Evolutionary conservation across 2,329 filamentous ascomycete species (phyloP).

Genomic region (Fusarium compactum): DNA sequence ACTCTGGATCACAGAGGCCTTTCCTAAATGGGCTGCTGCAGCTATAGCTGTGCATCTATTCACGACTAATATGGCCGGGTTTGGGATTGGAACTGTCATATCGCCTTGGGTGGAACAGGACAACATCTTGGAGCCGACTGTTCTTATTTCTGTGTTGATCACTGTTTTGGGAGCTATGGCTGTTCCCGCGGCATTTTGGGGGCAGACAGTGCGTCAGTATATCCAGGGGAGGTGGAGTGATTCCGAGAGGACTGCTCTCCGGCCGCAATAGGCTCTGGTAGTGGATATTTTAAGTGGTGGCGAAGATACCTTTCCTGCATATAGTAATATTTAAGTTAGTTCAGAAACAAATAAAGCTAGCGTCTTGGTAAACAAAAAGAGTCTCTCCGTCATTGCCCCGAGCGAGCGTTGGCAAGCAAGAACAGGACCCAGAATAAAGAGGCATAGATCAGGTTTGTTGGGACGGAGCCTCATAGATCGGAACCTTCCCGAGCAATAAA

Average conservation of each 20-base stretch:
- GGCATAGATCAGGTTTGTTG: too few species aligned
- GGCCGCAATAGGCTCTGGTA: constrained; percentile 23
- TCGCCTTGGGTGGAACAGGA: background rate
- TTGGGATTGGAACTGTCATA: constrained; percentile 24
- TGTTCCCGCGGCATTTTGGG: constrained; percentile 39
- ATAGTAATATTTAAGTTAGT: background rate
- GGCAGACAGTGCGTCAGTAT: constrained; percentile 31
- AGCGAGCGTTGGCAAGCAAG: background rate
- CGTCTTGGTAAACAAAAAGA: background rate
- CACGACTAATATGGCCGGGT: constrained; percentile 21
- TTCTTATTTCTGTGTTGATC: constrained; percentile 18
- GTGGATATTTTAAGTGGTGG: background rate
- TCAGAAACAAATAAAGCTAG: background rate
- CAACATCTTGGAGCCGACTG: constrained; percentile 16
- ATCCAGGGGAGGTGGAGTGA: constrained; percentile 40
- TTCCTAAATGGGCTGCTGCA: constrained; percentile 29
- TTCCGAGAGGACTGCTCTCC: constrained; percentile 32
- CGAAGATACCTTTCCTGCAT: background rate
- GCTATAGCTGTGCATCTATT: constrained; percentile 32
- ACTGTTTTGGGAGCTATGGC: constrained; percentile 22
- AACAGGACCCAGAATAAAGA: background rate
- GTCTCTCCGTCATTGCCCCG: fast-evolving
- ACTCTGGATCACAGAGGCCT: constrained; percentile 37
- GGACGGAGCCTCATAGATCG: background rate
- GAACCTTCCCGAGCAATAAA: background rate